Conservation (phyloP, 805 yeast genomes). For the Suhomyces vadensis region DNA sequence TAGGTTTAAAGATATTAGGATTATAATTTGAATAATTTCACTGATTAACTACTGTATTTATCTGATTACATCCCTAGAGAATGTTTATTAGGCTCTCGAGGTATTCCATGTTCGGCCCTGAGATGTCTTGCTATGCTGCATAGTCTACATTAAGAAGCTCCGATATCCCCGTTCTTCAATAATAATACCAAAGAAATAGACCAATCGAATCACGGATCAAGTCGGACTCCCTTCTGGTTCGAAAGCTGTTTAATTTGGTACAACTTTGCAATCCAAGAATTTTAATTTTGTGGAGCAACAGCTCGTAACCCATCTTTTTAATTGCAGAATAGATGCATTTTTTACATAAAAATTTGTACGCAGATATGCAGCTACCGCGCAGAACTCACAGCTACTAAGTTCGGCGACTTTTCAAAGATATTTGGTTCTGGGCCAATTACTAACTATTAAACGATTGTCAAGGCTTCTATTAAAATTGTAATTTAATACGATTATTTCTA, state of each 20-base stretch:
- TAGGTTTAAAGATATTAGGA: not conserved
- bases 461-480: not conserved
- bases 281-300: no score
- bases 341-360: no score
- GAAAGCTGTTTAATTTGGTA: not conserved
- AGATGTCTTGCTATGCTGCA: not conserved
- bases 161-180: not conserved
- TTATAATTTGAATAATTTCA: not conserved
- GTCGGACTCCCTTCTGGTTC: not conserved
- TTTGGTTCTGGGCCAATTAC: no score
- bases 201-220: not conserved
- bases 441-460: not conserved
- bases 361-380: no score
- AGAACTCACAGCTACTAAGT: no score
- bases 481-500: no score
- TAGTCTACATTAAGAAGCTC: not conserved
- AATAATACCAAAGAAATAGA: not conserved
- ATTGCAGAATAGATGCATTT: no score
- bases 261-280: not conserved
- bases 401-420: no score
- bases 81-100: not conserved
- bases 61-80: not conserved
- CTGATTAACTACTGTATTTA: not conserved
- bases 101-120: conserved; percentile 1
- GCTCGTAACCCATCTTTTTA: no score